Base-by-base conservation (phyloP, 495 filamentous ascomycete genomes). In the Penicillium nucicola region DNA sequence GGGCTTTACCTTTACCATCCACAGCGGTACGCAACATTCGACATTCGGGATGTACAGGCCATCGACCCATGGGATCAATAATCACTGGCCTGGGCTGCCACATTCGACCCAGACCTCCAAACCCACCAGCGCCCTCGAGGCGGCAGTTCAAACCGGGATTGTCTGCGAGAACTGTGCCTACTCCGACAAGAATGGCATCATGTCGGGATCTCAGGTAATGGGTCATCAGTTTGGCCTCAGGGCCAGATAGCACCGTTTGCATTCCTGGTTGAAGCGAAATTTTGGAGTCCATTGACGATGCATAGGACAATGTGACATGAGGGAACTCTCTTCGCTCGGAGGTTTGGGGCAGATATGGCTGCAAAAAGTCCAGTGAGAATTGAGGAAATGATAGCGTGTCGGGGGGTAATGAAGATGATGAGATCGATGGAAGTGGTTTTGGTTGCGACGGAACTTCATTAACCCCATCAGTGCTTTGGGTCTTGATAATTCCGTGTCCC, bases 91-190 rank as follows among this genome's bases (percentile, higher is more conserved):
- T 73, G 12, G 91, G 91, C 58, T 95, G 90, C 50, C 70, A 68
- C 58, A 77, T 74, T 54, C 80, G 64, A 19, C 76, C 71, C 50
- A 78, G 54, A 4, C 76, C 76, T 44, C 77, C 77, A 42, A 75
- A 80, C 1, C 74, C 75, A 19, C 77, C 80, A 2, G 75, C 77
- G 9, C 75, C 79, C 47, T 80, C 76, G 17, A 91, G 71, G 11
- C 90, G 80, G 58, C 83, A 90, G 60, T 95, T 96, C 37, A 97
- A 70, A 5, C 81, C 82, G 2, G 92, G 92, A 57, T 97, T 84
- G 57, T 97, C 92, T 11, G 86, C 84, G 37, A 87, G 72, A 14
- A 89, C 89, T 12, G 92, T 97, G 4, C 87, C 85, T 7, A 87
- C 85, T 9, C 92, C 92, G 18, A 97, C 74, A 10, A 92, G 73